Percentiles rank a stretch among this genome's conserved stretches.
Conservation (phyloP, 129 eudicot genomes). For the Flaveria linearis region DNA sequence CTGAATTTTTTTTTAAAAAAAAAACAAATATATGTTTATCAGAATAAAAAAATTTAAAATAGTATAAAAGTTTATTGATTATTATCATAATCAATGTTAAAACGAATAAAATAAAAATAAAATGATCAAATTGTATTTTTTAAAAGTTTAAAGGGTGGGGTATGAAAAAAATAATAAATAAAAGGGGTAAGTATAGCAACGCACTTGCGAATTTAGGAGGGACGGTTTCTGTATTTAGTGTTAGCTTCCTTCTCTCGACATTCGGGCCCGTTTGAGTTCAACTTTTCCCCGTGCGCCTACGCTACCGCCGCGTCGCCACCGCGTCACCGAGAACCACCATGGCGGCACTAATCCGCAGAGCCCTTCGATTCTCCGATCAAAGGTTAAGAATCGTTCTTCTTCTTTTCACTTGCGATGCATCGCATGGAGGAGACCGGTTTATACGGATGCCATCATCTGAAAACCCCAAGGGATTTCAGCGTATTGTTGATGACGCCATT, state of each 20-base stretch:
- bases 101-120: too few species aligned
- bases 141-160: too few species aligned
- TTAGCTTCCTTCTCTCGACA: background rate
- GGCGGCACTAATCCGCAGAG: slow-evolving; percentile 46
- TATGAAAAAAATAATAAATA: too few species aligned
- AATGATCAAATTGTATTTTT: too few species aligned
- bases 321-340: slow-evolving; percentile 30
- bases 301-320: slow-evolving; percentile 21
- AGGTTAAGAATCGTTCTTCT: slow-evolving; percentile 17
- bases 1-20: too few species aligned
- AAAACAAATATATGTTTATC: too few species aligned
- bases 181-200: too few species aligned
- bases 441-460: slow-evolving; percentile 72
- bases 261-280: background rate
- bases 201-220: too few species aligned
- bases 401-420: slow-evolving; percentile 34
- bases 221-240: background rate
- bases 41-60: too few species aligned
- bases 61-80: too few species aligned
- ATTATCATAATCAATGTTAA: too few species aligned
- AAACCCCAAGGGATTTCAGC: slow-evolving; percentile 79
- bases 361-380: slow-evolving; percentile 29
- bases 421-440: slow-evolving; percentile 61
- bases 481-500: slow-evolving; percentile 88
- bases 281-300: background rate